Percentiles rank a stretch among this genome's conserved stretches.
These are phyloP conservation scores for Diutina mesorugosa DNA, from an alignment of 1,139 yeast genomes.

Conservation along the genomic window DNA sequence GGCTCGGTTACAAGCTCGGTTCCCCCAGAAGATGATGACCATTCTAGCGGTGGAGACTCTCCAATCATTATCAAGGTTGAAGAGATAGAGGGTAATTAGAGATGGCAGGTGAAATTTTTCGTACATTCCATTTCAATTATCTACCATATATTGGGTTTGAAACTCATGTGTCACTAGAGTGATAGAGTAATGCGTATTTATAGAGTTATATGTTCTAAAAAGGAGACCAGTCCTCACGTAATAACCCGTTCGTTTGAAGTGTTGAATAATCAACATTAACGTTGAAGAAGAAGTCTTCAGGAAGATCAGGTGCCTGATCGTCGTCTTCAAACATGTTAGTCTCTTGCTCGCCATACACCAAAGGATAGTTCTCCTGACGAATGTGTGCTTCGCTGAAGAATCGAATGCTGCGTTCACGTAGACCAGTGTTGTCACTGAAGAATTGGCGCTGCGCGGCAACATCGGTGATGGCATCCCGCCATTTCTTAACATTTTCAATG, in stretches of 20 bases:
- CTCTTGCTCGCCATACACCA: neutral
- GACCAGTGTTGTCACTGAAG: slow-evolving; percentile 14
- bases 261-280: neutral
- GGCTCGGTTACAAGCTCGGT: neutral
- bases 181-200: neutral
- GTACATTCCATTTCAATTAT: neutral
- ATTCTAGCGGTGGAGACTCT: neutral
- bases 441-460: slow-evolving; percentile 14
- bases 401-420: slow-evolving; percentile 16
- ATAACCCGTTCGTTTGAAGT: neutral
- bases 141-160: neutral
- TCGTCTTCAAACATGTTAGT: neutral
- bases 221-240: neutral
- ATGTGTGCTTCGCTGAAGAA: slow-evolving; percentile 17
- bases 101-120: neutral
- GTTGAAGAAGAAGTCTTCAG: neutral
- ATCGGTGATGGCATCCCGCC: slow-evolving; percentile 17
- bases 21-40: neutral
- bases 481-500: slow-evolving; percentile 17
- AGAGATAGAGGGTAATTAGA: neutral
- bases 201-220: neutral
- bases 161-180: neutral
- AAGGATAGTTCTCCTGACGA: slow-evolving; percentile 18
- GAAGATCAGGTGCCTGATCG: neutral
- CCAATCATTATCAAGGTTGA: neutral